Evolutionary conservation across 2,329 filamentous ascomycete species (phyloP), one percentile per base, ranked within the genome.

Genomic region (Tolypocladium guangdongense): DNA sequence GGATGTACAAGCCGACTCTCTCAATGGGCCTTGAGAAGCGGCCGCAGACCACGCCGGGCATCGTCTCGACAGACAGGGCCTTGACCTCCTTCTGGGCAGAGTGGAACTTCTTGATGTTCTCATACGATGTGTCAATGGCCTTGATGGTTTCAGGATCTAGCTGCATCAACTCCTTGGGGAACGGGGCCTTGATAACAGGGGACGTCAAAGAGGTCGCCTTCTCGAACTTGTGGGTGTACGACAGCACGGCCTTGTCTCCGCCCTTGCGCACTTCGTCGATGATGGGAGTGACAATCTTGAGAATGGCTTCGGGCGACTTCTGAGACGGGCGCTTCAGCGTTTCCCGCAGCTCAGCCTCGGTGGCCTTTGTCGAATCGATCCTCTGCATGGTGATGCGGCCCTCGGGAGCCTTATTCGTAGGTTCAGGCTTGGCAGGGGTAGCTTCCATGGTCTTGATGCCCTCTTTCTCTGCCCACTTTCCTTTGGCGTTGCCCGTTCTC

Each of bases 141-240:
- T 88, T 79, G 60, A 88, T 88, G 0, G 90, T 96, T 68, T 96
- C 91, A 1, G 82, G 77, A 0, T 87, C 74, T 18, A 99, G 77
- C 57, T 90, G 78, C 93, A 99, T 97, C 46, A 97, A 76, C 55
- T 84, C 81, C 59, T 84, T 72, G 1, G 90, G 85, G 75, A 96
- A 99, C 0, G 93, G 93, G 1, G 93, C 92, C 64, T 84, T 87
- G 58, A 99, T 77, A 16, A 99, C 90, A 0, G 92, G 90, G 1
- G 90, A 92, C 16, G 83, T 93, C 55, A 99, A 76, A 3, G 88
- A 92, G 0, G 89, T 95, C 1, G 92, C 93, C 74, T 92, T 96
- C 67, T 99, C 93, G 62, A 99, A 99, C 70, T 95, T 96, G 79
- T 96, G 91, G 1, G 93, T 97, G 70, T 96, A 97, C 50, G 88